A percentile compares a stretch with the other conserved stretches of the same genome.
Evolutionary conservation across 345 rosid genomes (phyloP).

Genomic region (Abelmoschus esculentus): DNA sequence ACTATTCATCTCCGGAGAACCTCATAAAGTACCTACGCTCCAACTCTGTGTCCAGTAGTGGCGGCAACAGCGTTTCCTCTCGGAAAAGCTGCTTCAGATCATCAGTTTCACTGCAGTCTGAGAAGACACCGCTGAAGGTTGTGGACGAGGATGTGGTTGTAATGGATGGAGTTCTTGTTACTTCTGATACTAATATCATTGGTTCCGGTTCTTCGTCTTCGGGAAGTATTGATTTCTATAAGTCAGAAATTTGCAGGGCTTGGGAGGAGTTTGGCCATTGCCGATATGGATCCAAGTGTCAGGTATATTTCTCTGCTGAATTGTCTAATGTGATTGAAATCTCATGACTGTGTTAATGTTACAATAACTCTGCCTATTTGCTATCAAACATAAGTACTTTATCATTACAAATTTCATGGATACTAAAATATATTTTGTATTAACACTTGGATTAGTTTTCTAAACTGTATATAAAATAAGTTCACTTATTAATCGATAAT

Average conservation of each 20-base stretch:
- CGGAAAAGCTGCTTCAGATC: conserved; percentile 12
- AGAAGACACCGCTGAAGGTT: conserved; percentile 9
- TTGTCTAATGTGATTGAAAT: background rate
- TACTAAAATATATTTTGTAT: background rate
- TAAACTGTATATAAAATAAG: background rate
- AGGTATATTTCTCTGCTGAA: conserved; percentile 27
- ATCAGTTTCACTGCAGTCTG: conserved; percentile 3
- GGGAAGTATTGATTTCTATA: background rate
- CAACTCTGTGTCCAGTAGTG: conserved; percentile 10
- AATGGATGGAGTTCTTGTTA: conserved; percentile 49
- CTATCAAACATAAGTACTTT: background rate
- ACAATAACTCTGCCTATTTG: background rate
- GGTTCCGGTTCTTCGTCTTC: conserved; percentile 4
- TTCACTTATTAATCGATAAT: too few relatives aligned
- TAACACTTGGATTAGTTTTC: background rate
- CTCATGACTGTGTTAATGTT: background rate
- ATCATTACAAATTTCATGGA: background rate
- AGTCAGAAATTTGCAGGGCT: background rate
- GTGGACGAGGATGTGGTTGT: conserved; percentile 49
- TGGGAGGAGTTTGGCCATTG: conserved; percentile 16
- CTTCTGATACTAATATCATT: conserved; percentile 5
- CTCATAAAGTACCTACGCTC: conserved; percentile 24
- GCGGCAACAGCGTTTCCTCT: conserved; percentile 4
- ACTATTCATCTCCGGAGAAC: conserved; percentile 12
- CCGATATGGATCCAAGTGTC: conserved; percentile 30